Percentiles rank a stretch among this genome's conserved stretches.
Evolutionary conservation across 257 asterid species (phyloP).

Genomic region (Solanum virginianum): DNA sequence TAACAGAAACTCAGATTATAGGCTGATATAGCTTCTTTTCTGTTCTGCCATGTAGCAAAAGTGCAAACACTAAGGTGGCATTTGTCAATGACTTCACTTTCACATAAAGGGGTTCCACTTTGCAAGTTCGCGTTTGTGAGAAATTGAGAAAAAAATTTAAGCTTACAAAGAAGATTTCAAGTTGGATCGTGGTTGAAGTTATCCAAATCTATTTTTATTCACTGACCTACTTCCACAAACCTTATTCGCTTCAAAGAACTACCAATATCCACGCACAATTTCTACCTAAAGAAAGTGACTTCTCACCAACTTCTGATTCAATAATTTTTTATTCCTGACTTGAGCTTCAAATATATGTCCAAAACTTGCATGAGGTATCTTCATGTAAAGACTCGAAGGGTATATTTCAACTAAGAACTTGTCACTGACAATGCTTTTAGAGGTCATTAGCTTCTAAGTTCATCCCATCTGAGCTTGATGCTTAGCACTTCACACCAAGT

Average conservation of each 20-base stretch:
- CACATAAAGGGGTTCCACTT: neutral
- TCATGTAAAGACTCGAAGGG: neutral
- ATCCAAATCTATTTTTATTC: neutral
- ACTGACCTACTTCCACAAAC: neutral
- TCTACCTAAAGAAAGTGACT: neutral
- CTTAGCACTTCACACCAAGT: neutral
- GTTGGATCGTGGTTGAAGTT: neutral
- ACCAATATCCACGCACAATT: neutral
- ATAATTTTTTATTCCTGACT: neutral
- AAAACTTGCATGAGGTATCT: neutral
- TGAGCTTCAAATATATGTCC: neutral
- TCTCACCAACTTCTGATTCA: neutral
- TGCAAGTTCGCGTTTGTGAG: neutral
- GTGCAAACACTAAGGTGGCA: neutral
- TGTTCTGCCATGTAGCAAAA: neutral
- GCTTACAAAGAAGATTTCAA: neutral
- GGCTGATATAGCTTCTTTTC: neutral
- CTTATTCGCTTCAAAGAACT: neutral
- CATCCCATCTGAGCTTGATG: neutral
- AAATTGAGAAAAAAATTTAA: neutral
- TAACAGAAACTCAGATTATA: neutral
- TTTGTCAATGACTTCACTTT: neutral
- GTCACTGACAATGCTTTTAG: neutral
- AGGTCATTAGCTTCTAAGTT: neutral
- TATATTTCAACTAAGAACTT: neutral